Percentiles rank a stretch among this genome's conserved stretches.
Evolutionary conservation across 192 early-diverging fungal genomes (phyloP).

Genomic region (Linnemannia elongata): DNA sequence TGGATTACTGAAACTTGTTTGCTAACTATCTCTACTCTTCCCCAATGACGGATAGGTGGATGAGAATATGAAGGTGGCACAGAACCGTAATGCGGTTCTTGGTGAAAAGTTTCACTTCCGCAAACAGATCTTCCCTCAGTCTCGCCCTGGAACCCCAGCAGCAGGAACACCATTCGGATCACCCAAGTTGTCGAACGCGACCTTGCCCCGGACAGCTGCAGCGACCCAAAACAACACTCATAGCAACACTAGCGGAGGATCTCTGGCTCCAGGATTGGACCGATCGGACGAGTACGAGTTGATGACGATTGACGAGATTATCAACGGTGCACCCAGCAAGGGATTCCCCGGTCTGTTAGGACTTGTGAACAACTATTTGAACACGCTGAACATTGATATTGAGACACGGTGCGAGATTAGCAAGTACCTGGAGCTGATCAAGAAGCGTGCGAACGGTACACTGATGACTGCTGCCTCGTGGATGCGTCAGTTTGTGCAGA

Average conservation of each 20-base stretch:
- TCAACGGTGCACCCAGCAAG: slow-evolving; percentile 82
- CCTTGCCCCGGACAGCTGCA: slow-evolving; percentile 19
- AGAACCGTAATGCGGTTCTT: slow-evolving; percentile 85
- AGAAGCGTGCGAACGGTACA: slow-evolving; percentile 83
- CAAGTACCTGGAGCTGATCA: slow-evolving; percentile 84
- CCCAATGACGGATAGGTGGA: slow-evolving; percentile 75
- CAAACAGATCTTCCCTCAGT: slow-evolving; percentile 79
- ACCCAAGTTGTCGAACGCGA: slow-evolving; percentile 28
- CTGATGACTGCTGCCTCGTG: slow-evolving; percentile 91
- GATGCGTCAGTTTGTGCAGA: slow-evolving; percentile 89
- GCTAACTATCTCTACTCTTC: no score
- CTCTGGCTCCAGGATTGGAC: slow-evolving; percentile 24
- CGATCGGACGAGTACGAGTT: slow-evolving; percentile 70
- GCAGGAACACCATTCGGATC: slow-evolving; percentile 49
- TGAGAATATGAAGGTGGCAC: slow-evolving; percentile 92
- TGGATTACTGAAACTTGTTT: no score
- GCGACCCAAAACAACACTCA: background rate
- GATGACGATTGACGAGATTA: slow-evolving; percentile 92
- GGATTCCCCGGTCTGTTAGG: slow-evolving; percentile 88
- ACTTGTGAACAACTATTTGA: slow-evolving; percentile 88
- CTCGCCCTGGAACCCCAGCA: slow-evolving; percentile 50
- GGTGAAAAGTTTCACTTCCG: slow-evolving; percentile 93
- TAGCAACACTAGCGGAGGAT: slow-evolving; percentile 1
- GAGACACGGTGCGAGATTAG: slow-evolving; percentile 78
- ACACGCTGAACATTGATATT: slow-evolving; percentile 77